Conservation (phyloP, 768 basidiomycete species). For the Amanita pseudoporphyria region DNA sequence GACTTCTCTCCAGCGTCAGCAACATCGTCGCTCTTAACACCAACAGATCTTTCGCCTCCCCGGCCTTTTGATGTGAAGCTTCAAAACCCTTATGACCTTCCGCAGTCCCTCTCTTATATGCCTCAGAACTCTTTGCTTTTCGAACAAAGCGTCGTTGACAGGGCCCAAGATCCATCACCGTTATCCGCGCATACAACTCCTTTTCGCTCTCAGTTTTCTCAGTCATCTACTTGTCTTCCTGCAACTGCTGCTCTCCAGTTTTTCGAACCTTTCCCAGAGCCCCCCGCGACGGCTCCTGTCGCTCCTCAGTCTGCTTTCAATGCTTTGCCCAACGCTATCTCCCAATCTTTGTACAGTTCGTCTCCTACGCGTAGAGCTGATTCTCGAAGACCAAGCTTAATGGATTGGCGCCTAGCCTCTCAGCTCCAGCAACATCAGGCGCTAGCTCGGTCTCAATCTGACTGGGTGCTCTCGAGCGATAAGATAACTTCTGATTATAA, state of each 20-base stretch:
- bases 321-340: slow-evolving; percentile 1
- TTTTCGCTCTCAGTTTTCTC: slow-evolving; percentile 8
- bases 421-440: slow-evolving; percentile 18
- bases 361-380: slow-evolving; percentile 22
- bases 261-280: slow-evolving; percentile 47
- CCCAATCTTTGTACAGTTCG: slow-evolving; percentile 17
- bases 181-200: slow-evolving; percentile 8
- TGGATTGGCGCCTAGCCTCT: slow-evolving; percentile 31
- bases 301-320: slow-evolving; percentile 8
- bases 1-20: slow-evolving; percentile 69
- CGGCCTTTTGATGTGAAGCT: slow-evolving; percentile 49
- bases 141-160: slow-evolving; percentile 17
- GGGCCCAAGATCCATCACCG: slow-evolving; percentile 6
- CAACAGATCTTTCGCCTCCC: slow-evolving; percentile 64
- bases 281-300: slow-evolving; percentile 25
- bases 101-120: slow-evolving; percentile 33
- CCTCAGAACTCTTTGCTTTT: slow-evolving; percentile 35
- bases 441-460: slow-evolving; percentile 19
- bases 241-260: slow-evolving; percentile 24
- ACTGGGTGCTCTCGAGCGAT: slow-evolving; percentile 36
- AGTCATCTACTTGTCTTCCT: slow-evolving; percentile 10
- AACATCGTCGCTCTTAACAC: slow-evolving; percentile 62
- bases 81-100: slow-evolving; percentile 41
- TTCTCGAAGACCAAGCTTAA: slow-evolving; percentile 15
- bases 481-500: slow-evolving; percentile 20